These are phyloP conservation scores for Dipteronia dyeriana DNA, from an alignment of 345 rosid species.

Conservation along the genomic window DNA sequence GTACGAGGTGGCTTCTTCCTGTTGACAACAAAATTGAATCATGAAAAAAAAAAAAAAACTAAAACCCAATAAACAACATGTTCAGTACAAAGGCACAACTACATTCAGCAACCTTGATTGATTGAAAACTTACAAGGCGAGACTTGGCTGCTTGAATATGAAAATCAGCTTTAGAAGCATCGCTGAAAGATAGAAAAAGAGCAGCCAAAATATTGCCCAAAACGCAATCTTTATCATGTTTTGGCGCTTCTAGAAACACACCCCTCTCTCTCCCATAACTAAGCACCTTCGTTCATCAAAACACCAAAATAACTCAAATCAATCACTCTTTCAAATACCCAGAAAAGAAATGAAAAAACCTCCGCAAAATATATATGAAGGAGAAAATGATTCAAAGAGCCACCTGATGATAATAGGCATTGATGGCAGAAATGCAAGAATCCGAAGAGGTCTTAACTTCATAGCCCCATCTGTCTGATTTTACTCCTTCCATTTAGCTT, in stretches of 20 bases:
- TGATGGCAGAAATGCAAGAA: constrained; percentile 67
- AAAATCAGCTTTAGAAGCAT: constrained; percentile 42
- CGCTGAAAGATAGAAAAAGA: constrained; percentile 49
- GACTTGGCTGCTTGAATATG: constrained; percentile 58
- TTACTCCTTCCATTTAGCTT: constrained; percentile 47
- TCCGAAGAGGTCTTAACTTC: constrained; percentile 62
- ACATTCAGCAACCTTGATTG: neutral
- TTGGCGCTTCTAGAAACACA: constrained; percentile 66
- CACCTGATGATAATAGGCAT: constrained; percentile 75
- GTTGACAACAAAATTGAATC: constrained; percentile 8
- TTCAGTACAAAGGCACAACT: neutral
- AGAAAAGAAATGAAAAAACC: neutral
- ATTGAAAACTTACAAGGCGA: constrained; percentile 44
- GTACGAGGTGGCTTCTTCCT: constrained; percentile 74
- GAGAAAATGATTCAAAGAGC: neutral
- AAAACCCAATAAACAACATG: neutral
- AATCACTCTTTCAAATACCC: constrained; percentile 7
- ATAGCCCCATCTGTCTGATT: constrained; percentile 78
- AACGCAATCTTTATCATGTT: constrained; percentile 64
- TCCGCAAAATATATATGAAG: neutral
- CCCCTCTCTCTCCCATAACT: constrained; percentile 64
- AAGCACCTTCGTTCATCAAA: constrained; percentile 50
- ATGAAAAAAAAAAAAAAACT: neutral
- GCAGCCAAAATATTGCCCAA: constrained; percentile 82
- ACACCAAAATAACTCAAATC: neutral